phyloP scores from a whole-genome alignment of 805 yeast species.

The Lachancea kluyveri region DNA sequence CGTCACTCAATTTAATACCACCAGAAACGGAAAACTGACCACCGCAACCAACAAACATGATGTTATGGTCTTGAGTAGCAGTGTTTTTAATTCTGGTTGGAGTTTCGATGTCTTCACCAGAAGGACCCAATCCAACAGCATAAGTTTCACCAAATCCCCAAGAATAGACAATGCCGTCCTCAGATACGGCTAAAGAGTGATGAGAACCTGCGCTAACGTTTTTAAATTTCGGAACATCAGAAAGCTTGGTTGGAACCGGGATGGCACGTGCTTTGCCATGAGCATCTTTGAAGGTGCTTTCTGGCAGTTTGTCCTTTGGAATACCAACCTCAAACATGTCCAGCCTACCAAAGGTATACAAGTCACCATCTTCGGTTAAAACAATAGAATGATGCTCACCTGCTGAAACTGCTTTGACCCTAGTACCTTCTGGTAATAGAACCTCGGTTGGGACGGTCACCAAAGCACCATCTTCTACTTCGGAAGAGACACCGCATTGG shows the following conservation, averaged over 20 bases:
- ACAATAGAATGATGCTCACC: constrained; percentile 95
- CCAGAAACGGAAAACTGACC: constrained; percentile 94
- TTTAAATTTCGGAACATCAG: constrained; percentile 50
- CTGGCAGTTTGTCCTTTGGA: constrained; percentile 58
- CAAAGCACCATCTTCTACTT: constrained; percentile 79
- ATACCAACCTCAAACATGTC: constrained; percentile 94
- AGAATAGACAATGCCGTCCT: constrained; percentile 78
- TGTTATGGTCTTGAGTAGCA: constrained; percentile 78
- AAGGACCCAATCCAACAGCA: constrained; percentile 91
- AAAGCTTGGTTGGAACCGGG: constrained; percentile 73
- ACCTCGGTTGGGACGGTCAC: constrained; percentile 73
- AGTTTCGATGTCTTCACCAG: constrained; percentile 74
- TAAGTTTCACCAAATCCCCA: constrained; percentile 99
- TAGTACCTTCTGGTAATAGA: constrained; percentile 52
- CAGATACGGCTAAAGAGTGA: constrained; percentile 81
- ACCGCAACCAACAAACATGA: constrained; percentile 78
- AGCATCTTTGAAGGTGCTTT: constrained; percentile 63
- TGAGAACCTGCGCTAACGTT: constrained; percentile 81
- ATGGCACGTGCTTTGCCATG: constrained; percentile 79
- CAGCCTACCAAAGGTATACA: constrained; percentile 82
- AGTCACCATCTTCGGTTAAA: constrained; percentile 61
- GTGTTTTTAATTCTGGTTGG: constrained; percentile 93
- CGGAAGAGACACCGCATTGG: constrained; percentile 81
- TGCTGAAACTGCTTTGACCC: constrained; percentile 60
- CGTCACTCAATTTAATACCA: constrained; percentile 46